Conservation (phyloP, 805 yeast species). For the Torulaspora indica region DNA sequence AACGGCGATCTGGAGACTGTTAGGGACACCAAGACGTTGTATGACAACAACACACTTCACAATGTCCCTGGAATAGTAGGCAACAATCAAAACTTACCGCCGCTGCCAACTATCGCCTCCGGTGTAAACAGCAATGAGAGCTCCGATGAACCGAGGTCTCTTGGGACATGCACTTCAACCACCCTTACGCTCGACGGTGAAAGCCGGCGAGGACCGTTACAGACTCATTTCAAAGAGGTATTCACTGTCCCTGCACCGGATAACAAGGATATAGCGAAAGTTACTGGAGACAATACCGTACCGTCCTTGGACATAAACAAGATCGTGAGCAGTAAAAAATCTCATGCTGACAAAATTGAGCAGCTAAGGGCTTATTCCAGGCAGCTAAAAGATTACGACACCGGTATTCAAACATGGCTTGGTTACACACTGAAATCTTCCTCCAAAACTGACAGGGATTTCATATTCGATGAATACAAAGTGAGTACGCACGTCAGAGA, state of each 20-base stretch:
- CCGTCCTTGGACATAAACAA: slow-evolving; percentile 41
- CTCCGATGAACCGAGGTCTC: slow-evolving; percentile 14
- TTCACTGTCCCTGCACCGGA: slow-evolving; percentile 19
- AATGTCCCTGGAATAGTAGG: slow-evolving; percentile 36
- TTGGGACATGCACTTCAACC: slow-evolving; percentile 7
- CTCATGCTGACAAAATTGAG: slow-evolving; percentile 26
- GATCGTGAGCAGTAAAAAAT: slow-evolving; percentile 32
- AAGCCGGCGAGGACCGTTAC: slow-evolving; percentile 11
- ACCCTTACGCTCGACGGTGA: slow-evolving; percentile 10
- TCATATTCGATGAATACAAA: slow-evolving; percentile 38
- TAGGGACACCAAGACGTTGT: slow-evolving; percentile 34
- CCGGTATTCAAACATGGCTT: slow-evolving; percentile 59
- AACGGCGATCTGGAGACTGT: slow-evolving; percentile 33
- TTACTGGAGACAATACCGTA: slow-evolving; percentile 39
- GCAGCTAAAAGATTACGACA: slow-evolving; percentile 43
- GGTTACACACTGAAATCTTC: slow-evolving; percentile 33
- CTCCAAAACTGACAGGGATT: slow-evolving; percentile 31
- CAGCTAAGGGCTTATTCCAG: slow-evolving; percentile 31
- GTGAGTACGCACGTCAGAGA: slow-evolving; percentile 50
- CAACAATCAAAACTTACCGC: slow-evolving; percentile 30
- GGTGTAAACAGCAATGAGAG: slow-evolving; percentile 10
- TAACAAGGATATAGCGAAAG: slow-evolving; percentile 26
- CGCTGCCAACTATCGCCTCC: slow-evolving; percentile 26
- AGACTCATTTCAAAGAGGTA: slow-evolving; percentile 16
- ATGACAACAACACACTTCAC: slow-evolving; percentile 35